Conservation (phyloP, 1,139 yeast genomes). For the Taphrina pruni region DNA sequence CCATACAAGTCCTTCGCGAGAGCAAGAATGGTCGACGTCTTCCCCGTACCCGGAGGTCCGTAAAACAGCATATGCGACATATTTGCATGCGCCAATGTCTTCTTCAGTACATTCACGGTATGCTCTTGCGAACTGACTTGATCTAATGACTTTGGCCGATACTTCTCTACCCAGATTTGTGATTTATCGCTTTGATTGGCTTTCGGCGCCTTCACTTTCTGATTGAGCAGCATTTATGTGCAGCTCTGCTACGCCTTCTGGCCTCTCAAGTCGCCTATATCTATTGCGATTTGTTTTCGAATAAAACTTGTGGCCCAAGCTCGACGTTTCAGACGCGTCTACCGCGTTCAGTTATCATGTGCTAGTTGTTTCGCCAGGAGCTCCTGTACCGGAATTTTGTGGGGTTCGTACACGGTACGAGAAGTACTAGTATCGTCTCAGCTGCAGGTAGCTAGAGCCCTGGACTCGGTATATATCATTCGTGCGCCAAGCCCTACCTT, state of each 20-base stretch:
- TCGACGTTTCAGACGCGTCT: too few species aligned
- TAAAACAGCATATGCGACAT: slow-evolving; percentile 92
- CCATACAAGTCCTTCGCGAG: slow-evolving; percentile 84
- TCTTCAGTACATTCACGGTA: slow-evolving; percentile 81
- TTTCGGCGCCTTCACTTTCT: background rate
- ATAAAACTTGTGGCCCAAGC: too few species aligned
- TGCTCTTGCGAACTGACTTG: slow-evolving; percentile 93
- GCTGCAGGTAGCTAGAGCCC: too few species aligned
- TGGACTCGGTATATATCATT: too few species aligned
- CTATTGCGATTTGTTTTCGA: too few species aligned
- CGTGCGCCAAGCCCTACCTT: too few species aligned
- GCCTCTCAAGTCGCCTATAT: too few species aligned
- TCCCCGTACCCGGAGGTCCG: slow-evolving; percentile 98
- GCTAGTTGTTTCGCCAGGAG: too few species aligned
- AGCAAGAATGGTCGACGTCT: slow-evolving; percentile 90
- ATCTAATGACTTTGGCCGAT: slow-evolving; percentile 76
- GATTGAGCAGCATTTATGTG: background rate
- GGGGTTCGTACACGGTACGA: too few species aligned
- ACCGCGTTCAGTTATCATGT: too few species aligned
- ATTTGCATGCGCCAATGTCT: slow-evolving; percentile 78
- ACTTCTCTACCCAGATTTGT: slow-evolving; percentile 39
- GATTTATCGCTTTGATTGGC: slow-evolving; percentile 2
- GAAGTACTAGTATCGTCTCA: too few species aligned
- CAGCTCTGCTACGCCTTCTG: background rate
- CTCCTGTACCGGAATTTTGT: too few species aligned